Evolutionary conservation across 2,329 filamentous ascomycete genomes (phyloP), one percentile per base, ranked within the genome.

Genomic region (Lomentospora prolificans): DNA sequence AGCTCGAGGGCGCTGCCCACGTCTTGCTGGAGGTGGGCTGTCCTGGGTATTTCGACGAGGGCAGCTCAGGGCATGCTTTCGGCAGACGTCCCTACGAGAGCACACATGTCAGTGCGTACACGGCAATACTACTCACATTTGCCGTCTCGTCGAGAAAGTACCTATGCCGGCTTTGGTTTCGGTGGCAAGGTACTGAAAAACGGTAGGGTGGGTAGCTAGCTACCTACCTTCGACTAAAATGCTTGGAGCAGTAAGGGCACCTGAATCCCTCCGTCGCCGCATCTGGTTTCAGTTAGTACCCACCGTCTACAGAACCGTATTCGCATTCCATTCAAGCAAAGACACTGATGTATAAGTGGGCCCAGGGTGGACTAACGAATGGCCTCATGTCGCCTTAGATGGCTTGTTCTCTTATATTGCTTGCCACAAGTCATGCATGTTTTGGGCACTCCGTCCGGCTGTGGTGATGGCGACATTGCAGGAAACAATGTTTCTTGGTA

Each of bases 331-430:
- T 24, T 4, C 5, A 22, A 25, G 46, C 9, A 6, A 5, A 22
- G 8, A 25, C 24, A 24, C 46, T 7, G 5, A 24, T 9, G 17
- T 9, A 17, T 17, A 17, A 19, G n/a, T 55, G 22, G 54, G 31
- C n/a, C 25, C 7, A 36, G 24, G 12, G 51, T n/a, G 31, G 33
- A 56, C 55, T 22, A 27, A 56, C 55, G 55, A 8, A 33, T 46
- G 27, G 50, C 48, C 31, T 52, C 55, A 39, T 56, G 55, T 7
- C 53, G 44, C 24, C 53, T 48, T 3, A 55, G 46, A 28, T 55
- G 53, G 53, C 44, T 55, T 14, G 17, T 51, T 24, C 53, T 50
- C 46, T 55, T 50, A 28, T 55, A 55, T 48, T 55, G 27, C 46
- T 39, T 50, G 4, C 53, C 53, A 27, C 53, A 55, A 9, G 46